A percentile compares a stretch with the other conserved stretches of the same genome.
Conservation (phyloP, 1,284 basidiomycete genomes). For the Ganoderma lingzhi region DNA sequence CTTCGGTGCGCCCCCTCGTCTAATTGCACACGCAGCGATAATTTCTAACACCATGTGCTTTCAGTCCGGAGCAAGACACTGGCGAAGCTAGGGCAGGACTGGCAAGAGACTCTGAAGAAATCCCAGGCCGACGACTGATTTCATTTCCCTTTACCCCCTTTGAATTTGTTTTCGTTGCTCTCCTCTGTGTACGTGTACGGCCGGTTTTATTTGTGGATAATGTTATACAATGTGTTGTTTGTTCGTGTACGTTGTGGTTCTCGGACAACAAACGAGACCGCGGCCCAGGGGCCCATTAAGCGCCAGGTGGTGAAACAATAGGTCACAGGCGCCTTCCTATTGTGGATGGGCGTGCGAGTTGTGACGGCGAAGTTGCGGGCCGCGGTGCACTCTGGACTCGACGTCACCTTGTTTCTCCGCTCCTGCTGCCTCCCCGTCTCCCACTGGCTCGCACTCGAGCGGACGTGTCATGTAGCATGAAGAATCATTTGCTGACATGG, state of each 20-base stretch:
- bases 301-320: background rate
- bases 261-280: background rate
- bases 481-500: constrained; percentile 16
- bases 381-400: background rate
- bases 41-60: background rate
- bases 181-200: constrained; percentile 7
- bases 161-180: background rate
- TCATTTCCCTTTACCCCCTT: background rate
- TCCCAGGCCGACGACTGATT: constrained; percentile 50
- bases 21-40: background rate
- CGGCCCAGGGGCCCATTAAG: too few species aligned
- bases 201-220: constrained; percentile 6
- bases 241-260: background rate
- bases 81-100: constrained; percentile 75
- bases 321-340: constrained; percentile 2
- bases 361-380: constrained; percentile 14
- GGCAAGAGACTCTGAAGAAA: constrained; percentile 79
- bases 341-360: constrained; percentile 7
- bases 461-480: constrained; percentile 28
- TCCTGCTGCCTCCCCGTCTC: background rate
- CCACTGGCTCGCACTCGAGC: background rate
- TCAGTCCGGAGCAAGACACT: constrained; percentile 77
- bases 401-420: background rate
- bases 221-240: constrained; percentile 1
- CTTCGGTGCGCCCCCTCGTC: constrained; percentile 62